Evolutionary conservation across 768 basidiomycete species (phyloP), one percentile per base, ranked within the genome.

Genomic region (Hypholoma sublateritium): DNA sequence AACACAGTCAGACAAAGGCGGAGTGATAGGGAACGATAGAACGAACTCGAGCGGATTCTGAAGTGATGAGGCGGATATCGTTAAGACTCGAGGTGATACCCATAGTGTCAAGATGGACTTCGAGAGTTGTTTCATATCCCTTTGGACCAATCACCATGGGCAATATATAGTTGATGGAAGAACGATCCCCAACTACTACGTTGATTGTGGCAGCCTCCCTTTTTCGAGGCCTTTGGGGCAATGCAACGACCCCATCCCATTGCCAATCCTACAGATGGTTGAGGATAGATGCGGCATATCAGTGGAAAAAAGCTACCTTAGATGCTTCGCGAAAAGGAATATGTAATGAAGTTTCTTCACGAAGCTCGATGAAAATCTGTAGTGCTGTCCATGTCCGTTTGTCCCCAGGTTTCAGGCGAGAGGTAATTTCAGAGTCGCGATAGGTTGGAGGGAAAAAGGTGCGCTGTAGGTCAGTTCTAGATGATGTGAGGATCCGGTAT

Each of bases 311-410:
- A 25, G 9, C 12, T 17, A 87, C 90, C 80, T 98, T 98, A 0
- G 94, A 97, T 1, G 86, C 71, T 71, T 98, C 96, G 9, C 94
- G 84, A 56, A 95, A 95, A 2, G 96, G 96, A n/a, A 97, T 76
- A 41, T 91, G 81, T 9, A 98, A 66, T 0, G 82, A 85, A 0
- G 92, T 91, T 22, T 87, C 82, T 49, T 90, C 88, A 8, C 85
- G 80, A 42, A 98, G 75, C 69, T 94, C 90, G 21, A 97, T 69
- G 62, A 92, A 91, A 4, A 98, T 70, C 62, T 88, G 87, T 72
- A 97, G 70, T 16, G 83, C 80, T 1, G 91, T 89, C 85, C 93
- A 95, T 36, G 87, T 67, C n/a, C 96, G 83, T 63, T 80, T 81
- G 56, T 96, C 92, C 2, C 93, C 92, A 4, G 89, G 84, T 53